Evolutionary conservation across 2,329 filamentous ascomycete species (phyloP).

Genomic region (Proliferodiscus dingleyae): DNA sequence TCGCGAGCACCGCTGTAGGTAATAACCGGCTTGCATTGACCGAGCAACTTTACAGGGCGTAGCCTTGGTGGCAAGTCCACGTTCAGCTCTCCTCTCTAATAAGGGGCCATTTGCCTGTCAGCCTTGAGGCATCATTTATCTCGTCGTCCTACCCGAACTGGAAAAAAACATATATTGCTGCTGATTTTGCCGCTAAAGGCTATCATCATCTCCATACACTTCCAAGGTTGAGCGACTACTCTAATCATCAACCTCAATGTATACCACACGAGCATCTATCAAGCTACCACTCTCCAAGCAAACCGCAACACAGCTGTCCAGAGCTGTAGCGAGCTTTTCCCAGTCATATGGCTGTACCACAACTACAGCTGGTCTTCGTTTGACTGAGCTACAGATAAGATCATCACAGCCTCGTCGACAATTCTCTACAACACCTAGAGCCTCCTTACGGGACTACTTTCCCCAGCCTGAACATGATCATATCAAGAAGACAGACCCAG

Average conservation of each 20-base stretch:
- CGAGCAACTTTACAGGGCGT: too few relatives aligned
- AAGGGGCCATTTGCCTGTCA: too few relatives aligned
- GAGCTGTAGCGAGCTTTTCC: constrained; percentile 22
- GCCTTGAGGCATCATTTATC: too few relatives aligned
- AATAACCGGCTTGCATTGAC: too few relatives aligned
- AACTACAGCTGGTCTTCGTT: constrained; percentile 11
- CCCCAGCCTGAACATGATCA: constrained; percentile 27
- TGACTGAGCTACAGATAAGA: constrained; percentile 12
- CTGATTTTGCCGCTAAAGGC: too few relatives aligned
- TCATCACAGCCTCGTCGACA: constrained; percentile 13
- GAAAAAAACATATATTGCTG: too few relatives aligned
- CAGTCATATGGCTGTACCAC: constrained; percentile 17
- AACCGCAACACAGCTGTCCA: constrained; percentile 25
- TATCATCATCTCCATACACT: neutral
- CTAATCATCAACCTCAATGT: constrained; percentile 27
- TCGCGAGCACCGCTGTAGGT: too few relatives aligned
- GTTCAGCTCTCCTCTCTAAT: too few relatives aligned
- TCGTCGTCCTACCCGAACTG: too few relatives aligned
- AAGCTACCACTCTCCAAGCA: constrained; percentile 23
- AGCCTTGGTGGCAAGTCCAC: too few relatives aligned
- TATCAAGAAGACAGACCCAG: constrained; percentile 58
- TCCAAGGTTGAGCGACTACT: constrained; percentile 6
- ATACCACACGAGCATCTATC: constrained; percentile 22
- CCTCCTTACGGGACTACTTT: constrained; percentile 28
- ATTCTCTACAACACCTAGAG: constrained; percentile 27